Conservation (phyloP, 2,329 filamentous ascomycete genomes). For the Colletotrichum limetticola region DNA sequence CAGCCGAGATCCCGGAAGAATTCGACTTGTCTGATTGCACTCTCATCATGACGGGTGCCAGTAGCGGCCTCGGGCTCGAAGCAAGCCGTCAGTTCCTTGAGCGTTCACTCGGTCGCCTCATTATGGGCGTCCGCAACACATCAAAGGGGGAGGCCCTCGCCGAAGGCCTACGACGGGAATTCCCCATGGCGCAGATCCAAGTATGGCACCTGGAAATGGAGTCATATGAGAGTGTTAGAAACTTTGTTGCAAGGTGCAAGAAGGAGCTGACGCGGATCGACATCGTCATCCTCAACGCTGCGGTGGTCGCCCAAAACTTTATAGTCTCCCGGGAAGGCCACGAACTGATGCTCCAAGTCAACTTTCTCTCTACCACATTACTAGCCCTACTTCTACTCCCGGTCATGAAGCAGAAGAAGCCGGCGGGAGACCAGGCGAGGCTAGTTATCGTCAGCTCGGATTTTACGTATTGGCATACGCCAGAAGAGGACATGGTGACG, state of each 20-base stretch:
- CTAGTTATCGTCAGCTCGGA: conserved; percentile 47
- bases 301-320: conserved; percentile 15
- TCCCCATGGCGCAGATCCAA: conserved; percentile 29
- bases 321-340: conserved; percentile 35
- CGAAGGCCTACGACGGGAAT: conserved; percentile 29
- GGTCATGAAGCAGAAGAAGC: conserved; percentile 35
- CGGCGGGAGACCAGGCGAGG: conserved; percentile 36
- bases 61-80: conserved; percentile 54
- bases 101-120: conserved; percentile 47
- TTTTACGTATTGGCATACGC: conserved; percentile 36
- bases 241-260: conserved; percentile 26
- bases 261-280: conserved; percentile 26
- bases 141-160: conserved; percentile 42
- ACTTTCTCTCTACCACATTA: conserved; percentile 42
- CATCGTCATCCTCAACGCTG: conserved; percentile 37
- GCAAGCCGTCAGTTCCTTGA: conserved; percentile 49
- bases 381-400: conserved; percentile 38
- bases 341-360: conserved; percentile 41
- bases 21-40: conserved; percentile 40
- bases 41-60: conserved; percentile 56
- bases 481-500: conserved; percentile 37
- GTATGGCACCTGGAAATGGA: conserved; percentile 36
- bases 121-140: conserved; percentile 52
- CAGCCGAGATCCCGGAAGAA: conserved; percentile 24
- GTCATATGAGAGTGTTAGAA: conserved; percentile 30